Percentiles rank a stretch among this genome's conserved stretches.
These are phyloP conservation scores for Xylaria grammica DNA, from an alignment of 495 filamentous ascomycete species.

Conservation along the genomic window DNA sequence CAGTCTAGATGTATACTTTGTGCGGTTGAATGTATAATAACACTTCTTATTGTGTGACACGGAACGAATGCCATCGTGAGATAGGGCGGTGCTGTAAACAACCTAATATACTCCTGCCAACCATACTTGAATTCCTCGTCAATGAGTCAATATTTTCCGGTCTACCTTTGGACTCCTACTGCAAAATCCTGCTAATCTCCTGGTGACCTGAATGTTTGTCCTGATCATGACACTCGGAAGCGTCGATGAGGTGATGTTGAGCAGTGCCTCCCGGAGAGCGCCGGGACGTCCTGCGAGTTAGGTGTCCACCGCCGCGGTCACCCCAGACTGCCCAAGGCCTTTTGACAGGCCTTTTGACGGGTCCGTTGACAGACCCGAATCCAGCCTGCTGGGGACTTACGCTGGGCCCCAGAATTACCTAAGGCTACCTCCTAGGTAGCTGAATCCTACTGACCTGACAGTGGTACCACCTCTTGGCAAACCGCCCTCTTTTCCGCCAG, in stretches of 20 bases:
- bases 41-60: neutral
- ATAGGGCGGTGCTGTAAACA: neutral
- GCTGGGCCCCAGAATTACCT: too few species aligned
- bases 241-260: conserved; percentile 17
- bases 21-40: neutral
- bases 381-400: conserved; percentile 16
- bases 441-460: conserved; percentile 22
- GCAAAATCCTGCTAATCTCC: neutral
- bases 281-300: neutral
- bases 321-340: neutral
- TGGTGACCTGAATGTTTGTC: neutral
- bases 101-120: conserved; percentile 13
- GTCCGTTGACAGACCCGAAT: neutral
- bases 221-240: conserved; percentile 14
- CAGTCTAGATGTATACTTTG: neutral
- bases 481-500: conserved; percentile 12
- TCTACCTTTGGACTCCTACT: neutral
- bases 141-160: neutral
- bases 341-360: too few species aligned
- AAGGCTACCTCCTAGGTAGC: too few species aligned
- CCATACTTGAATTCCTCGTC: neutral
- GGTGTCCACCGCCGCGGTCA: neutral
- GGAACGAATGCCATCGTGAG: conserved; percentile 15
- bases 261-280: conserved; percentile 12
- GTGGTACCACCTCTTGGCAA: conserved; percentile 12